Conservation (phyloP, 345 rosid genomes). For the Gynandropsis gynandra region DNA sequence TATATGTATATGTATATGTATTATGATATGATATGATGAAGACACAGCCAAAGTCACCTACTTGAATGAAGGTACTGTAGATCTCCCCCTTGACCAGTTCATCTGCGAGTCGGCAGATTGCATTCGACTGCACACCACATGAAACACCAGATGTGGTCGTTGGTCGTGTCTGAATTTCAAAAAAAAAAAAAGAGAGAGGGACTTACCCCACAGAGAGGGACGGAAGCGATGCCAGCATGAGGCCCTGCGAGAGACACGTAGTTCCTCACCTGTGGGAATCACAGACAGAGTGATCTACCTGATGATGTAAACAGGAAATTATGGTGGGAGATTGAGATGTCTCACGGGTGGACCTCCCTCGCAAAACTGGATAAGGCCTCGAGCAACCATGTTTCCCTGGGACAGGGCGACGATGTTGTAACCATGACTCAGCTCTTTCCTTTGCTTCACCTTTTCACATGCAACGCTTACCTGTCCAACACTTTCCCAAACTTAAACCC, state of each 20-base stretch:
- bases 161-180: not conserved
- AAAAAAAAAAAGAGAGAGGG: not conserved
- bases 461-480: conserved; percentile 40
- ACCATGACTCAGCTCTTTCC: conserved; percentile 70
- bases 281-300: not conserved
- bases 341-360: conserved; percentile 76
- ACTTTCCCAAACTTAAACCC: too few relatives aligned
- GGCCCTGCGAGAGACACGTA: conserved; percentile 88
- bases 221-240: conserved; percentile 95
- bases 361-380: conserved; percentile 81
- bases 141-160: not conserved
- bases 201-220: conserved; percentile 94
- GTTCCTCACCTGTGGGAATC: conserved; percentile 56
- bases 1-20: too few relatives aligned
- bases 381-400: conserved; percentile 92
- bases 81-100: conserved; percentile 51
- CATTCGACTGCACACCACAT: conserved; percentile 48
- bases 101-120: conserved; percentile 54
- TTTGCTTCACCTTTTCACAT: conserved; percentile 79
- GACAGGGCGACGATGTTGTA: conserved; percentile 87
- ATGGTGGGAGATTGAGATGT: not conserved
- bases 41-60: conserved; percentile 16
- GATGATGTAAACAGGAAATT: not conserved
- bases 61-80: conserved; percentile 78
- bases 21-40: too few relatives aligned